Evolutionary conservation across 176 grass and related monocot species (phyloP), one percentile per base, ranked within the genome.

Genomic region (Phyllostachys edulis): DNA sequence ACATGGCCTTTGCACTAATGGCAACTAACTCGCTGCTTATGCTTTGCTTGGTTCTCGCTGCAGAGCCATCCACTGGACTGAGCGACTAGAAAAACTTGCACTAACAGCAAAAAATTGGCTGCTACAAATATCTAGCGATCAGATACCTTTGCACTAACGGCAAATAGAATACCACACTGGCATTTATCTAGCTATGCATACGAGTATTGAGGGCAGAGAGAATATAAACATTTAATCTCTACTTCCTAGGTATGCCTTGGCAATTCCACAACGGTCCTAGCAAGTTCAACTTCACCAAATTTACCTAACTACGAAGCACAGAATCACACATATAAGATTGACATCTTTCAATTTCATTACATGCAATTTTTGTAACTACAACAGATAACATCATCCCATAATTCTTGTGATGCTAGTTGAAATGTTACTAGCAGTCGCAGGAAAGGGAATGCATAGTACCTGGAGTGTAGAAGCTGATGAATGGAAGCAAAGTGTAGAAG

Each of bases 391-490:
- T 24, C 60, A 29, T 32, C 3, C 26, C 24, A 63, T 14, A 32
- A 63, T 55, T 55, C 15, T 17, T 20, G 24, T 29, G 9, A 13
- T 29, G 60, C 60, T 63, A 63, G 14, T 13, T 63, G 3, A 63
- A 29, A 63, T 63, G 11, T 29, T 29, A 63, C 24, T 14, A 15
- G 60, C 23, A 11, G 24, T 29, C 60, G 29, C 24, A 9, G 9
- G 9, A 32, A 46, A 78, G 41, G 1, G 41, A 44, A 49, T 44
- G 60, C 8, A 21, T 1, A 17, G 14, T 76, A 84, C 71, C 82
- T 66, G 71, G 82, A 75, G 60, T 55, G 46, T 42, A 66, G 71
- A 84, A 84, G 21, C 34, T 67, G 5, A 36, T 74, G 81, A 74
- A 64, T 4, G 70, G 57, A 47, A 64, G 39, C 69, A 9, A 34